Percentiles rank a stretch among this genome's conserved stretches.
Conservation (phyloP, 2,329 filamentous ascomycete species). For the Cytospora piceae region DNA sequence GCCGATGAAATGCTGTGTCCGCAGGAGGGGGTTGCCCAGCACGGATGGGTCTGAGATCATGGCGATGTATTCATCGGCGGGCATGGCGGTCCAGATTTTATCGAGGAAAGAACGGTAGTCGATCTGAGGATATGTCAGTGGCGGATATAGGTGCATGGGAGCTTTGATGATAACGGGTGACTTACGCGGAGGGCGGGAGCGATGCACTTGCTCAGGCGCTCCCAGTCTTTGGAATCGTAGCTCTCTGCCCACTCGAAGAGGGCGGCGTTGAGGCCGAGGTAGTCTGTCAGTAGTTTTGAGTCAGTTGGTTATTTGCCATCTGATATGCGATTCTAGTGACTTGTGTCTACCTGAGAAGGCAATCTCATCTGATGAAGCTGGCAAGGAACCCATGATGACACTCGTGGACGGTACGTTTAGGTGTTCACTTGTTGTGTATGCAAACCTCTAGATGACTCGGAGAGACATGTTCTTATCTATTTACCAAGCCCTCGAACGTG, state of each 20-base stretch:
- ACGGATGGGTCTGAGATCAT: constrained; percentile 62
- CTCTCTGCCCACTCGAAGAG: constrained; percentile 47
- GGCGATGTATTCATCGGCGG: constrained; percentile 61
- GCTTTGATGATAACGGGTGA: constrained; percentile 8
- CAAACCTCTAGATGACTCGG: not conserved
- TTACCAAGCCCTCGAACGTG: not conserved
- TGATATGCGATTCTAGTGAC: not conserved
- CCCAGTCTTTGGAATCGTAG: constrained; percentile 70
- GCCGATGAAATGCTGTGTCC: constrained; percentile 69
- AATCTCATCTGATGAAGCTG: constrained; percentile 26
- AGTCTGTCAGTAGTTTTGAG: constrained; percentile 29
- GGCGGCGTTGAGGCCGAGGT: constrained; percentile 35
- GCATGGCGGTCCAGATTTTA: constrained; percentile 64
- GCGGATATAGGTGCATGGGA: not conserved
- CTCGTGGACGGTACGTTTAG: not conserved
- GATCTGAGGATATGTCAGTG: constrained; percentile 48
- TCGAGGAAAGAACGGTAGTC: constrained; percentile 71
- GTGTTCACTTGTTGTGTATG: not conserved
- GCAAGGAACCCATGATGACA: constrained; percentile 22
- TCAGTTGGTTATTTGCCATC: not conserved
- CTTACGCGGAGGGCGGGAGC: constrained; percentile 60
- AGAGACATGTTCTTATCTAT: not conserved
- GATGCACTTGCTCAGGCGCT: constrained; percentile 61
- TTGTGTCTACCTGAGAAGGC: constrained; percentile 25
- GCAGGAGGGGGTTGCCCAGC: constrained; percentile 63